Evolutionary conservation across 805 yeast genomes (phyloP), one percentile per base, ranked within the genome.

Genomic region (Kazachstania taianensis): DNA sequence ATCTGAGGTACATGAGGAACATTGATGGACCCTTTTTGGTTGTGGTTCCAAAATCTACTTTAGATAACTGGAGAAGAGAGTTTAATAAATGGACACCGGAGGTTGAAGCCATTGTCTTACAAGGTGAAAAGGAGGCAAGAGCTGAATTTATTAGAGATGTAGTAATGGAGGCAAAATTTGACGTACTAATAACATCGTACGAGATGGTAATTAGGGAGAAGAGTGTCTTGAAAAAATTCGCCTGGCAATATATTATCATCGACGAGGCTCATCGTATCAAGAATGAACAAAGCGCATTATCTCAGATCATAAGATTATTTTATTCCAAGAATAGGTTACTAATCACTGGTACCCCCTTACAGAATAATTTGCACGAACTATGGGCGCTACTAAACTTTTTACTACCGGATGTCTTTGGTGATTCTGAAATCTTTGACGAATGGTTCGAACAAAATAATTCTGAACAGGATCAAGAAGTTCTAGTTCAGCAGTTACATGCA

Each of bases 251-350:
- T 57, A 78, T 92, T 38, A 71, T 92, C 15, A 84, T 89, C 35
- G 98, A 89, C 63, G 96, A 87, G 60, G 97, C 97, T 2, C 98
- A 89, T 59, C 74, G 97, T 55, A 89, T 89, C 55, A 89, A 89
- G 55, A 92, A 92, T 56, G 97, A 92, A 53, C 94, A 84, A 52
- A 79, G 94, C 45, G 78, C 92, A 26, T 66, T 89, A 34, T 85
- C 96, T 2, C 96, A 89, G 59, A 87, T 92, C 44, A 87, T 92
- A 41, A 73, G 97, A 44, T 59, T 86, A 18, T 86, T 89, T 54
- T 81, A 82, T 54, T 84, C 96, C 13, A 74, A 78, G 39, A 84
- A 84, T 55, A 67, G 98, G 41, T 62, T 89, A 30, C 64, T 89
- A 39, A 86, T 89, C 41, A 89, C 98, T 0, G 98, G 98, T 45